Evolutionary conservation across 1,284 basidiomycete genomes (phyloP).

Genomic region (Trichosporon sp.): DNA sequence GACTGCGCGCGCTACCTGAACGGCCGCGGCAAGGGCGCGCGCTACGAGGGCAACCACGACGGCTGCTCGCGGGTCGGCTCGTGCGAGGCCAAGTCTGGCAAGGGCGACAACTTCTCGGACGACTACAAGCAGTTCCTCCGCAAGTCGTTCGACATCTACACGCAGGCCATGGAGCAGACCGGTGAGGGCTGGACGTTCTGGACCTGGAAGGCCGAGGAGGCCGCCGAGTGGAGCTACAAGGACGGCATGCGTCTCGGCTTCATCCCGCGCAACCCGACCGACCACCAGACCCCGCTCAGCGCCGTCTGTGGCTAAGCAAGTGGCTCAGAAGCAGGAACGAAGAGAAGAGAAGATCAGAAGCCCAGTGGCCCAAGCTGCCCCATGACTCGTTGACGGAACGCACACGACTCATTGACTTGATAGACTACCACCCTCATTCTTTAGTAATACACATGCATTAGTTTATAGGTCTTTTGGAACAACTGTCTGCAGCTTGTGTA

Average conservation of each 20-base stretch:
- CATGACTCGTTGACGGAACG: not conserved
- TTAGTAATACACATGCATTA: not conserved
- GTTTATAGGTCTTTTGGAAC: not conserved
- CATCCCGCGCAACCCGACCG: slow-evolving; percentile 66
- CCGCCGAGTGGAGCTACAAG: slow-evolving; percentile 55
- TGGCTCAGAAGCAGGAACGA: not conserved
- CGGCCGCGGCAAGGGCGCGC: slow-evolving; percentile 63
- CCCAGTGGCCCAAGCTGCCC: not conserved
- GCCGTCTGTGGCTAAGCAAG: slow-evolving; percentile 53
- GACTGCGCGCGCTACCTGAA: slow-evolving; percentile 83
- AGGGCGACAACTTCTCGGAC: slow-evolving; percentile 61
- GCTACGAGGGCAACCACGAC: slow-evolving; percentile 73
- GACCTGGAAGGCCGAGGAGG: slow-evolving; percentile 58
- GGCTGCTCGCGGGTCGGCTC: slow-evolving; percentile 65
- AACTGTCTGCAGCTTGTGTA: not conserved
- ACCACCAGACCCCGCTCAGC: slow-evolving; percentile 51
- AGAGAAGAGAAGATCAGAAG: not conserved
- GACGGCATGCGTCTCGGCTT: slow-evolving; percentile 70
- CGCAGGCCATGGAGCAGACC: slow-evolving; percentile 44
- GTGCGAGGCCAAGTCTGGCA: slow-evolving; percentile 69
- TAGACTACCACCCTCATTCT: not conserved
- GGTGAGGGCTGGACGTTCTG: slow-evolving; percentile 49
- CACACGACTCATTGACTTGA: not conserved
- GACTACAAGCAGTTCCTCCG: slow-evolving; percentile 78
- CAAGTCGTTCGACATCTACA: slow-evolving; percentile 79